phyloP scores from a whole-genome alignment of 2,329 filamentous ascomycete genomes.

The Drechslerella coelobrocha region DNA sequence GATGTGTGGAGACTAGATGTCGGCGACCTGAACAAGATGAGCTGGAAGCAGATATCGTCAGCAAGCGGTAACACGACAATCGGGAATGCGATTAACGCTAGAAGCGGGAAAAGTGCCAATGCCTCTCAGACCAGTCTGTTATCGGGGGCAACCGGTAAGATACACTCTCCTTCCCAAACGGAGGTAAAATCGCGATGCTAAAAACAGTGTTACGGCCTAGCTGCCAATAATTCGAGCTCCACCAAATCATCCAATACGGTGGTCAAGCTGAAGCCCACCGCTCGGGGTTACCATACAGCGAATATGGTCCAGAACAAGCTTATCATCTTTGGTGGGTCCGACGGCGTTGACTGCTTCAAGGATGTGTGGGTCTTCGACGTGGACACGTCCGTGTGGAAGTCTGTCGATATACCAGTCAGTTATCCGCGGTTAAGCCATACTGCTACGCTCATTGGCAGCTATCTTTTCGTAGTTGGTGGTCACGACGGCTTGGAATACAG shows the following conservation, averaged over 20 bases:
- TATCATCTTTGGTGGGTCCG: conserved; percentile 73
- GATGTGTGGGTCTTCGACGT: conserved; percentile 77
- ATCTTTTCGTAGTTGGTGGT: conserved; percentile 73
- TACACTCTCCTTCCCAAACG: neutral
- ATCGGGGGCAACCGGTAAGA: conserved; percentile 27
- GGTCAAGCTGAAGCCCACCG: conserved; percentile 62
- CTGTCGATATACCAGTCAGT: conserved; percentile 67
- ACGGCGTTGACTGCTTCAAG: conserved; percentile 74
- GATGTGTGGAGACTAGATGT: conserved; percentile 77
- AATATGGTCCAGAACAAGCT: conserved; percentile 76
- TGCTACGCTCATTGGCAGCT: conserved; percentile 72
- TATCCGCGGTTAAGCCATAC: conserved; percentile 72
- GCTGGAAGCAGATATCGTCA: conserved; percentile 68
- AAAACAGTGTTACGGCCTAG: conserved; percentile 3
- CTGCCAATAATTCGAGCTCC: conserved; percentile 42
- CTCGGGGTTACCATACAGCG: conserved; percentile 73
- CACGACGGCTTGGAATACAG: conserved; percentile 74
- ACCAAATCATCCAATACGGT: conserved; percentile 32
- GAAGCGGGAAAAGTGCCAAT: conserved; percentile 28
- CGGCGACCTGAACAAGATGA: conserved; percentile 68
- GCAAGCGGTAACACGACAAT: conserved; percentile 45
- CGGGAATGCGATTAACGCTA: conserved; percentile 9
- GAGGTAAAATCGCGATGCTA: neutral
- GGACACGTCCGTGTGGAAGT: conserved; percentile 67
- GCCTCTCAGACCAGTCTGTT: conserved; percentile 44